Percentiles rank a stretch among this genome's conserved stretches.
Evolutionary conservation across 1,139 yeast species (phyloP).

Genomic region (Yamadazyma oceani): DNA sequence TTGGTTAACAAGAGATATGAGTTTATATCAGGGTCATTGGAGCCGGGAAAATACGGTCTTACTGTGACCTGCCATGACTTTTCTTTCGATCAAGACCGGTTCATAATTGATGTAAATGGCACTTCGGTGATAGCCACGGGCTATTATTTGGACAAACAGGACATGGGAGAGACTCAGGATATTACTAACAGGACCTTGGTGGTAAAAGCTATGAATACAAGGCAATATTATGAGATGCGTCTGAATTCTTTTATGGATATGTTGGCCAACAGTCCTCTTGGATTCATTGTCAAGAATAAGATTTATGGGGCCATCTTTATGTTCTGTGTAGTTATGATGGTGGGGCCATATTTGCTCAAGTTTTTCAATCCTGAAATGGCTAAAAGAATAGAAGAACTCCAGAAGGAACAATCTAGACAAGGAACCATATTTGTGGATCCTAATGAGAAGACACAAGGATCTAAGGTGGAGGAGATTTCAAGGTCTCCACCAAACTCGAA

Average conservation of each 20-base stretch:
- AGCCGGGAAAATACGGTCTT: slow-evolving; percentile 36
- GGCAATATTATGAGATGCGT: slow-evolving; percentile 37
- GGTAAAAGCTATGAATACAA: slow-evolving; percentile 22
- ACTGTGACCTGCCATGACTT: slow-evolving; percentile 40
- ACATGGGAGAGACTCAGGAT: slow-evolving; percentile 17
- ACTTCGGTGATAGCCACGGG: slow-evolving; percentile 23
- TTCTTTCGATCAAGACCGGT: slow-evolving; percentile 26
- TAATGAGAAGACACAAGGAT: neutral
- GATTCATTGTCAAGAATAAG: slow-evolving; percentile 40
- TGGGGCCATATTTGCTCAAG: slow-evolving; percentile 34
- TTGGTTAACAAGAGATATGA: slow-evolving; percentile 26
- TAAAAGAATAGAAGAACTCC: slow-evolving; percentile 31
- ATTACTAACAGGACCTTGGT: slow-evolving; percentile 24
- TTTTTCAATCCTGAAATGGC: slow-evolving; percentile 41
- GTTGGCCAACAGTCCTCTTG: slow-evolving; percentile 44
- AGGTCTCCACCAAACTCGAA: slow-evolving; percentile 1
- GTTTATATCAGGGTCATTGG: slow-evolving; percentile 27
- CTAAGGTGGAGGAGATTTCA: slow-evolving; percentile 11
- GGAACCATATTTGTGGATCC: neutral
- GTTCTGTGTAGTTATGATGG: slow-evolving; percentile 30
- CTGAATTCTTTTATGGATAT: slow-evolving; percentile 34
- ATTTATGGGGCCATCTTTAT: slow-evolving; percentile 37
- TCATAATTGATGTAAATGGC: slow-evolving; percentile 25
- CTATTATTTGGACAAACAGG: slow-evolving; percentile 20
- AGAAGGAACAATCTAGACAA: slow-evolving; percentile 12